Percentiles rank a stretch among this genome's conserved stretches.
Conservation (phyloP, 345 rosid genomes). For the Durio zibethinus region DNA sequence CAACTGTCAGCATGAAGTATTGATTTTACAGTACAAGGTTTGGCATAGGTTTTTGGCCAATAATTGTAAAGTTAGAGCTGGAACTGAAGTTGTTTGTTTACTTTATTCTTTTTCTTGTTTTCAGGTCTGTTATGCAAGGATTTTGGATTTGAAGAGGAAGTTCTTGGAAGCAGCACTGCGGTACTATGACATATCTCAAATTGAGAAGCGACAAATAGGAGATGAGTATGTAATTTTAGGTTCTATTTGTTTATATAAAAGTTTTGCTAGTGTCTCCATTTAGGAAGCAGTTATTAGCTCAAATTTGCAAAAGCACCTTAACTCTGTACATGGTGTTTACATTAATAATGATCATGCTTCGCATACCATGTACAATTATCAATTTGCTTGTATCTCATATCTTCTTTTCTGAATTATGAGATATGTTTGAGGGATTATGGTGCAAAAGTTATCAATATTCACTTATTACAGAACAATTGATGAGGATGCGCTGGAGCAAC, state of each 20-base stretch:
- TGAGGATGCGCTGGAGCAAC: conserved; percentile 92
- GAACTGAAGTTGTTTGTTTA: conserved; percentile 5
- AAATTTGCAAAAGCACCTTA: background rate
- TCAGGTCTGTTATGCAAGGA: conserved; percentile 95
- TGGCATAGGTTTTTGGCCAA: background rate
- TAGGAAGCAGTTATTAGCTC: background rate
- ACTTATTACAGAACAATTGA: conserved; percentile 62
- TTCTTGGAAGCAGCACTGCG: conserved; percentile 95
- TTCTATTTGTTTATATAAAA: background rate
- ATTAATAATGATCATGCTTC: background rate
- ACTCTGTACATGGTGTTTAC: background rate
- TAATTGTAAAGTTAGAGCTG: background rate
- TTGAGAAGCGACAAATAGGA: conserved; percentile 87
- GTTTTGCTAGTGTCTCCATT: background rate
- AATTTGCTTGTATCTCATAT: background rate
- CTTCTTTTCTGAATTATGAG: background rate
- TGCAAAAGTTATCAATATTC: background rate
- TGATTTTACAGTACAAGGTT: conserved; percentile 92
- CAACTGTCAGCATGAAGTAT: conserved; percentile 87
- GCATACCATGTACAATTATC: background rate
- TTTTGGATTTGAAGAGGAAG: conserved; percentile 94
- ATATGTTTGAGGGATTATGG: background rate
- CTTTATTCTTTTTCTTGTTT: conserved; percentile 10
- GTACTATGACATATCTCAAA: conserved; percentile 89
- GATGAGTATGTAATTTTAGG: conserved; percentile 63